Conservation (phyloP, 2,329 filamentous ascomycete species). For the Dactylellina parvicollis region DNA sequence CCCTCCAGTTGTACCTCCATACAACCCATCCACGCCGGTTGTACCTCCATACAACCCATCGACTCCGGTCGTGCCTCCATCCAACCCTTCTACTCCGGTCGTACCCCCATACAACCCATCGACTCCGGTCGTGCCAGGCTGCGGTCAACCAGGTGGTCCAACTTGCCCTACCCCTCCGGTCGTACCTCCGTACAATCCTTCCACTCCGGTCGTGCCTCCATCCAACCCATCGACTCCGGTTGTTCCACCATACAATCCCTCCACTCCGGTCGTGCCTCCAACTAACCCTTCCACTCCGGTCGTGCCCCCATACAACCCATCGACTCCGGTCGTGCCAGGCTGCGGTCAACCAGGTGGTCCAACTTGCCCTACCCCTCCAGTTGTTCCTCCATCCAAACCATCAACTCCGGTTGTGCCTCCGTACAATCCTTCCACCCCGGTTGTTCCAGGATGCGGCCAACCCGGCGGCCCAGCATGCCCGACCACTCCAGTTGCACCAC, state of each 20-base stretch:
- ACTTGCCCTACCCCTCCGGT: conserved; percentile 5
- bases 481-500: not conserved
- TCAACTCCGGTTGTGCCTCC: conserved; percentile 3
- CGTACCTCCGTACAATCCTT: not conserved
- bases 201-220: not conserved
- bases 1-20: conserved; percentile 4
- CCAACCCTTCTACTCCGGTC: conserved; percentile 5
- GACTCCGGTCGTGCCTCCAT: too few relatives aligned
- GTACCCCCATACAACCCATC: not conserved
- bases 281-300: too few relatives aligned
- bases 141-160: conserved; percentile 9
- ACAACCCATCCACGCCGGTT: not conserved
- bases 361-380: conserved; percentile 14
- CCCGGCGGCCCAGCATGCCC: conserved; percentile 26
- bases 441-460: conserved; percentile 10
- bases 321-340: not conserved
- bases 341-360: conserved; percentile 24
- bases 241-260: too few relatives aligned
- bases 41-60: too few relatives aligned
- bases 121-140: not conserved
- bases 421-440: not conserved
- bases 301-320: not conserved
- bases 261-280: too few relatives aligned
- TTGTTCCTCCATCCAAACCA: not conserved
- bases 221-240: not conserved